phyloP scores from a whole-genome alignment of 176 grass and related monocot genomes.

The Aegilops speltoides region DNA sequence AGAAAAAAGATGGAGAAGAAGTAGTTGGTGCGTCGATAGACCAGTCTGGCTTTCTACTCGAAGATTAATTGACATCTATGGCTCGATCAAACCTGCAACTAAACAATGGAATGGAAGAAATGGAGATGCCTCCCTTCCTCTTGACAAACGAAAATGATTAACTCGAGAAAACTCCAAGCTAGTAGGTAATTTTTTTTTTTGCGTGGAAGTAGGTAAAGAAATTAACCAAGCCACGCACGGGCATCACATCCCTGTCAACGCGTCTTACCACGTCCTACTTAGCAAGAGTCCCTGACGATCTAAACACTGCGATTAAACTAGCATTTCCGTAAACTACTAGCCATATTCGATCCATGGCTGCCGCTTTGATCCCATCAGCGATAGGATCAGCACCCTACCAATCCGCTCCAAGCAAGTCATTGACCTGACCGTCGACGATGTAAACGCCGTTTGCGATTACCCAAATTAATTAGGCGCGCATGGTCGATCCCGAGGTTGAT shows the following conservation, averaged over 20 bases:
- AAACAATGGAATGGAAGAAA: no score
- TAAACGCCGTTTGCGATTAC: not conserved
- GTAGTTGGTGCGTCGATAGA: not conserved
- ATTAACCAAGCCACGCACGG: not conserved
- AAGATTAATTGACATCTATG: not conserved
- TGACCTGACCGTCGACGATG: not conserved
- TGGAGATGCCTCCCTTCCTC: not conserved
- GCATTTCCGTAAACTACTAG: not conserved
- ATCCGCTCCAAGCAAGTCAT: not conserved
- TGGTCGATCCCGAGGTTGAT: not conserved
- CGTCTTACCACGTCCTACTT: not conserved
- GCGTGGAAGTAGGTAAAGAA: no score
- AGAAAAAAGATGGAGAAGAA: no score
- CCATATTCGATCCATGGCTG: not conserved
- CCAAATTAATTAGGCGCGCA: not conserved
- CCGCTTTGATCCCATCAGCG: constrained; percentile 5
- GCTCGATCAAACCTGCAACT: not conserved
- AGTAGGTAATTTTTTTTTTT: no score
- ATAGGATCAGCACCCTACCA: not conserved
- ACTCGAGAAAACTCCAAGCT: not conserved
- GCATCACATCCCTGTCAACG: not conserved
- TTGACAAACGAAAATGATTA: not conserved
- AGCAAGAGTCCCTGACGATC: constrained; percentile 25
- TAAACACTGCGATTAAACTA: not conserved
- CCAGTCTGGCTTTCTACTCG: not conserved